phyloP scores from a whole-genome alignment of 2,329 filamentous ascomycete species.

The Neofusicoccum parvum region DNA sequence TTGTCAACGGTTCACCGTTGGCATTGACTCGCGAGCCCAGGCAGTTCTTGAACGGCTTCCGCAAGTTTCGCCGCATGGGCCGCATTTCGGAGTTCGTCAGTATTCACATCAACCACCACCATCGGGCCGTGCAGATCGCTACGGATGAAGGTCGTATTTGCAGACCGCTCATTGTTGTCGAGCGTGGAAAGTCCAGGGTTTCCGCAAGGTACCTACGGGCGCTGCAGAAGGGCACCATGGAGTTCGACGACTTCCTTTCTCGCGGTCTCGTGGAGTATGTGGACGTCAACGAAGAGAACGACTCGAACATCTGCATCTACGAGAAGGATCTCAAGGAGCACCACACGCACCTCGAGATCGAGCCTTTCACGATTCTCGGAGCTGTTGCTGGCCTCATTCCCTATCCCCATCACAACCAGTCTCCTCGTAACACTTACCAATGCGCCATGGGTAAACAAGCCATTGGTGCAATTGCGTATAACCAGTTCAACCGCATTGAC shows the following conservation, averaged over 20 bases:
- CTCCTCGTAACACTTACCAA: constrained; percentile 97
- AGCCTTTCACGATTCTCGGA: constrained; percentile 94
- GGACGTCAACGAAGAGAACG: constrained; percentile 98
- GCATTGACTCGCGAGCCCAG: constrained; percentile 86
- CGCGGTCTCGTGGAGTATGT: constrained; percentile 93
- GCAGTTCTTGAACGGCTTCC: constrained; percentile 80
- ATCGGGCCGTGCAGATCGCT: constrained; percentile 88
- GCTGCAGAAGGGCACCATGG: constrained; percentile 78
- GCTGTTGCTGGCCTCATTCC: constrained; percentile 96
- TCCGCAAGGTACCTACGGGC: constrained; percentile 76
- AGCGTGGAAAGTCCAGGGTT: constrained; percentile 81
- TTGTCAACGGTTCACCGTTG: constrained; percentile 93
- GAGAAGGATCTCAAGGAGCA: constrained; percentile 79
- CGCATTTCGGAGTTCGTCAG: constrained; percentile 95
- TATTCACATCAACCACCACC: constrained; percentile 92
- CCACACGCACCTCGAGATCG: constrained; percentile 95
- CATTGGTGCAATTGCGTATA: constrained; percentile 96
- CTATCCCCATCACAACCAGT: constrained; percentile 98
- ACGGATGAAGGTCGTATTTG: constrained; percentile 98
- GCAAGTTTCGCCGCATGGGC: constrained; percentile 83
- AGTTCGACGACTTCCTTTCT: constrained; percentile 92
- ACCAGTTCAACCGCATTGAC: constrained; percentile 96
- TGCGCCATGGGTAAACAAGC: constrained; percentile 99
- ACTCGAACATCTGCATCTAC: constrained; percentile 88
- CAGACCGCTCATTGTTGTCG: constrained; percentile 91